Percentiles rank a stretch among this genome's conserved stretches.
Conservation (phyloP, 441 rosid genomes). For the Codiaeum variegatum region DNA sequence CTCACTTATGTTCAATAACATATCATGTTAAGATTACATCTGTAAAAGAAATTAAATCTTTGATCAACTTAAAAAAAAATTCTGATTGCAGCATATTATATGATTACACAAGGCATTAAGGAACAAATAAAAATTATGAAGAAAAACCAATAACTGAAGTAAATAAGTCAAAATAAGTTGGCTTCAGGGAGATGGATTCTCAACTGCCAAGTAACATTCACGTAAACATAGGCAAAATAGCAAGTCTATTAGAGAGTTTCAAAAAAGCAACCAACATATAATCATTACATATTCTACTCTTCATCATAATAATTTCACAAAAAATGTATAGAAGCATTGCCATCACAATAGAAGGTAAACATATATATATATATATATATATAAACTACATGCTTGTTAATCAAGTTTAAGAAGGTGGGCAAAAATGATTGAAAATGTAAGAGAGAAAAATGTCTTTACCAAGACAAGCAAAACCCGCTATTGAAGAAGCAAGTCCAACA, state of each 20-base stretch:
- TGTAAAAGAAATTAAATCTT: background rate
- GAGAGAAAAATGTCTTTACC: slow-evolving; percentile 37
- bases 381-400: background rate
- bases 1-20: background rate
- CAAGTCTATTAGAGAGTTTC: background rate
- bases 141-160: background rate
- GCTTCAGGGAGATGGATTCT: background rate
- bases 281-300: background rate
- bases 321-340: background rate
- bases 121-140: background rate
- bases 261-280: background rate
- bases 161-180: background rate
- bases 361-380: background rate
- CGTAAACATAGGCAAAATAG: background rate
- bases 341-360: background rate
- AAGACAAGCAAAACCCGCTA: slow-evolving; percentile 95
- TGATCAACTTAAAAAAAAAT: background rate
- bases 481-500: slow-evolving; percentile 98
- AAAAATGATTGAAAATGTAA: background rate
- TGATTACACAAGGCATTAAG: background rate
- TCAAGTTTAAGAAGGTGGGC: background rate
- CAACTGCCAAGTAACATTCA: background rate
- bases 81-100: background rate
- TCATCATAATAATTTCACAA: slow-evolving; percentile 2
- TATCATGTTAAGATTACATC: background rate